Conservation (phyloP, 1,284 basidiomycete species). For the Ceratobasidium sp. region DNA sequence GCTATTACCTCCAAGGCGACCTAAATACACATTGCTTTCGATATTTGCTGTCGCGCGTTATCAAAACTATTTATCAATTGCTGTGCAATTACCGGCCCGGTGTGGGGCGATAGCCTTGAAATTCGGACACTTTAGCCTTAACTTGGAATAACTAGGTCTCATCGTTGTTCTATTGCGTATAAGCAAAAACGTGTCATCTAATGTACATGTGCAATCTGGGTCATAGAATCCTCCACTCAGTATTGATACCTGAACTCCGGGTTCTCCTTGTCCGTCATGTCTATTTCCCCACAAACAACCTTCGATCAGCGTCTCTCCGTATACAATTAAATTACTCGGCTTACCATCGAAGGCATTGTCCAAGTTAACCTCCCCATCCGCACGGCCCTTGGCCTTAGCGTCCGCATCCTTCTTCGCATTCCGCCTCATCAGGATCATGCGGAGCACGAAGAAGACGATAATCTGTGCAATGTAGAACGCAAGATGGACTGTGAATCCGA, state of each 20-base stretch:
- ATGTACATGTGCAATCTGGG: slow-evolving; percentile 1
- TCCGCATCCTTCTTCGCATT: slow-evolving; percentile 55
- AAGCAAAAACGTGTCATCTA: slow-evolving; percentile 11
- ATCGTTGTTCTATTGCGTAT: slow-evolving; percentile 4
- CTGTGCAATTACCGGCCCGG: too few species aligned
- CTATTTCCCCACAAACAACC: too few species aligned
- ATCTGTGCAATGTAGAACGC: slow-evolving; percentile 66
- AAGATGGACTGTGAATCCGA: slow-evolving; percentile 66
- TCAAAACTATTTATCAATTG: neutral
- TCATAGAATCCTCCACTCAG: slow-evolving; percentile 8
- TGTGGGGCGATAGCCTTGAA: neutral
- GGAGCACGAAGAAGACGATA: slow-evolving; percentile 60
- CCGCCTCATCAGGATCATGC: slow-evolving; percentile 62
- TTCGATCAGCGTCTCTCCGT: too few species aligned
- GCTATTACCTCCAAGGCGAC: slow-evolving; percentile 31
- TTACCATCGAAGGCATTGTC: slow-evolving; percentile 64
- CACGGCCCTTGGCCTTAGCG: slow-evolving; percentile 52
- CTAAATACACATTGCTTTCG: slow-evolving; percentile 55
- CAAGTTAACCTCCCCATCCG: slow-evolving; percentile 60
- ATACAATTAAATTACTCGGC: too few species aligned
- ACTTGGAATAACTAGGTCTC: neutral
- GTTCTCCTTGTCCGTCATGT: slow-evolving; percentile 66
- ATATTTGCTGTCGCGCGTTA: neutral
- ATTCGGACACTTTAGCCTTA: neutral
- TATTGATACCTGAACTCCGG: slow-evolving; percentile 55